Base-by-base conservation (phyloP, 2,329 filamentous ascomycete genomes). In the Arthrinium phaeospermum region DNA sequence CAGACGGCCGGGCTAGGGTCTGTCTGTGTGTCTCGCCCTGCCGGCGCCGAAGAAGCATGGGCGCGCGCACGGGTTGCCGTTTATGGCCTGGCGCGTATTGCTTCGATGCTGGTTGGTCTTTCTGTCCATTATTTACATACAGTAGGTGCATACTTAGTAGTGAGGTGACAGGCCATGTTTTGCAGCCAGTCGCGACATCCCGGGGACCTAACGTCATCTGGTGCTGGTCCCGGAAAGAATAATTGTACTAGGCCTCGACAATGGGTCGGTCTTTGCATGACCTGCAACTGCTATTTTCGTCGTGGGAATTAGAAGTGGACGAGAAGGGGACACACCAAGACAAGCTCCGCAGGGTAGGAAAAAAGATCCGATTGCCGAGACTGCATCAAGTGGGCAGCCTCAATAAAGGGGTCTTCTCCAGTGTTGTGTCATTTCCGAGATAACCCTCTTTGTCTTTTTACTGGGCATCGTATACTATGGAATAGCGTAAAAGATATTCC, bases 201-300 rank as follows among this genome's bases (percentile, higher is more conserved):
- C 34, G 30, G 34, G 34, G 19, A 10, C 37, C 34, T 22, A 34
- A 61, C 53, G 53, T 61, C 30, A 61, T 37, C 30, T 34, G 53
- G 34, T 61, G 30, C 27, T 22, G 37, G 30, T 19, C 34, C 53
- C 53, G 53, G 53, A 16, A 6, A 61, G 53, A 37, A 37, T 37
- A 37, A 37, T 1, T 7, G 53, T 61, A 61, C 53, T 61, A 61
- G 53, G 57, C 57, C 34, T 64, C 57, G 22, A 41, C 57, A 22
- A 64, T 64, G 57, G 57, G 57, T n/a, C 57, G 57, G 57, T 64
- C 57, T 64, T 64, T 37, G 34, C 57, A 64, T 41, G 57, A 61
- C 16, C 49, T 61, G 57, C 57, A 5, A 41, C 34, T 64, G 30
- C 57, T 64, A 64, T 64, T 64, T 64, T 19, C 57, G 57, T 64